phyloP scores from a whole-genome alignment of 345 rosid species.

The Orychophragmus violaceus region DNA sequence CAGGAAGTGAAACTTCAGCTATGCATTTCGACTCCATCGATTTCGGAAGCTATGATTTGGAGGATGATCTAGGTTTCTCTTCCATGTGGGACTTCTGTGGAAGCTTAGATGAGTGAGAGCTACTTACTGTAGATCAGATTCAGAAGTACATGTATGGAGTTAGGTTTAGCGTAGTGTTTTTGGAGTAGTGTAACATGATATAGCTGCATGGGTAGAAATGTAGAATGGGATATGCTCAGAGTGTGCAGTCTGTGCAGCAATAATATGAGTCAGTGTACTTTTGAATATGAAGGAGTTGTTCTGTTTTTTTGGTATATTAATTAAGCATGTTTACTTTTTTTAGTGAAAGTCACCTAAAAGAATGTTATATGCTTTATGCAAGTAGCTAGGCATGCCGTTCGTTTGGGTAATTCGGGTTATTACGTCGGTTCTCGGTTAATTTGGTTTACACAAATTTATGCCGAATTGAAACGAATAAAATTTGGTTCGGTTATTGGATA shows the following conservation, averaged over 20 bases:
- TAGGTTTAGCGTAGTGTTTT: constrained; percentile 18
- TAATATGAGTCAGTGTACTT: constrained; percentile 25
- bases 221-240: constrained; percentile 3
- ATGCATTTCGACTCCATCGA: constrained; percentile 3
- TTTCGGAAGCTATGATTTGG: constrained; percentile 45
- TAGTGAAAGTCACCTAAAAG: neutral
- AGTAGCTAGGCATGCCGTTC: too few relatives aligned
- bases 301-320: neutral
- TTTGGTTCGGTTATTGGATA: too few relatives aligned
- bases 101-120: constrained; percentile 19
- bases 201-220: neutral
- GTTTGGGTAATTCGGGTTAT: too few relatives aligned
- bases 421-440: too few relatives aligned
- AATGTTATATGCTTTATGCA: neutral
- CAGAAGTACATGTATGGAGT: constrained; percentile 20
- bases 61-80: constrained; percentile 49
- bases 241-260: constrained; percentile 18
- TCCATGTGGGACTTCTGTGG: constrained; percentile 73
- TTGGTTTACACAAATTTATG: too few relatives aligned
- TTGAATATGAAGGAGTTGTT: constrained; percentile 18
- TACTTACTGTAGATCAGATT: constrained; percentile 11
- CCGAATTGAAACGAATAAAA: too few relatives aligned
- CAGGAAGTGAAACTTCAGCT: constrained; percentile 34
- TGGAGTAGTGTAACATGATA: constrained; percentile 1
- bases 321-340: neutral